These are phyloP conservation scores for Suhomyces anneliseae DNA, from an alignment of 1,139 yeast genomes.

Conservation along the genomic window DNA sequence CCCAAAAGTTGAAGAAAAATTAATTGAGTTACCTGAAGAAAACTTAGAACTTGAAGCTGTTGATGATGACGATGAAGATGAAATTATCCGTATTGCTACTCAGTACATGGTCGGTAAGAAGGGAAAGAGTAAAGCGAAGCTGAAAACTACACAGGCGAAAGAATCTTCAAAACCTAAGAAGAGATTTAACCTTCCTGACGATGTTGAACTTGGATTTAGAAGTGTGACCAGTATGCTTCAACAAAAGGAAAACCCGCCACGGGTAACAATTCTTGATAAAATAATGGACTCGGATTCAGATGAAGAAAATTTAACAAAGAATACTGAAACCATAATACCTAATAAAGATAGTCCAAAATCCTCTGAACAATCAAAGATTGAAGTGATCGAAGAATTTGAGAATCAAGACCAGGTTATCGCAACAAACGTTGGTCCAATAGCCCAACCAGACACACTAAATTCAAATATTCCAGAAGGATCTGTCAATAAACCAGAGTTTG, in stretches of 20 bases:
- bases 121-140: conserved; percentile 25
- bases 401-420: no score
- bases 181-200: conserved; percentile 75
- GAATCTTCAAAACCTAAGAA: conserved; percentile 24
- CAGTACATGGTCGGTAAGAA: conserved; percentile 36
- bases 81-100: conserved; percentile 63
- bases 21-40: conserved; percentile 69
- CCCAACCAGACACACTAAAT: no score
- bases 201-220: conserved; percentile 69
- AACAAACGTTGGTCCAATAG: no score
- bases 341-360: not conserved
- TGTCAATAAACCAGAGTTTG: not conserved
- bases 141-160: conserved; percentile 7
- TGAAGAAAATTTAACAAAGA: not conserved
- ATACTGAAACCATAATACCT: not conserved
- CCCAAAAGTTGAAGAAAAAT: conserved; percentile 58
- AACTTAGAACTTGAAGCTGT: conserved; percentile 53
- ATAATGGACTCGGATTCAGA: conserved; percentile 23
- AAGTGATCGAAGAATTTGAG: not conserved
- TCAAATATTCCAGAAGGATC: no score
- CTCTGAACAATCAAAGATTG: not conserved
- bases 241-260: not conserved
- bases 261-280: conserved; percentile 18
- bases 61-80: conserved; percentile 71
- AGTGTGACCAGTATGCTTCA: conserved; percentile 49